These are phyloP conservation scores for Ophiobolus disseminans DNA, from an alignment of 2,329 filamentous ascomycete genomes.

Conservation along the genomic window DNA sequence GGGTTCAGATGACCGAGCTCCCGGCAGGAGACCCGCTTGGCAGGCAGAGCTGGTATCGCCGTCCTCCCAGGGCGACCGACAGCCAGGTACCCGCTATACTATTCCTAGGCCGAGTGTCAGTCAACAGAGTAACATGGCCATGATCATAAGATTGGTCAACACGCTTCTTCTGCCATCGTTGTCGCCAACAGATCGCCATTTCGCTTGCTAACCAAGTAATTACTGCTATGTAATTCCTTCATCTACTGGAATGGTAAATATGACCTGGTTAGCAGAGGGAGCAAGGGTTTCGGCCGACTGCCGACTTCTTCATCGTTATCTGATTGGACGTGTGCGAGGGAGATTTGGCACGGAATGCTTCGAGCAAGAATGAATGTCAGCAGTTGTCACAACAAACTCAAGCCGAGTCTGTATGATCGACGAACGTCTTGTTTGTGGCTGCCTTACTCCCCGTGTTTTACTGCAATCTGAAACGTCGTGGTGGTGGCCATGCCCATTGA, in stretches of 20 bases:
- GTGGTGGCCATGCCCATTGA: slow-evolving; percentile 45
- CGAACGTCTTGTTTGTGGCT: slow-evolving; percentile 43
- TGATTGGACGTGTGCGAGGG: slow-evolving; percentile 49
- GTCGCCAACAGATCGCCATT: slow-evolving; percentile 31
- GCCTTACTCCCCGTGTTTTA: slow-evolving; percentile 34
- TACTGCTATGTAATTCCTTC: slow-evolving; percentile 35
- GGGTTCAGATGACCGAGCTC: slow-evolving; percentile 26
- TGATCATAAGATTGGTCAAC: slow-evolving; percentile 42
- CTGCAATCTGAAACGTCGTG: slow-evolving; percentile 38
- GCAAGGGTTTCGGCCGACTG: slow-evolving; percentile 46
- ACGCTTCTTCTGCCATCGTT: slow-evolving; percentile 34
- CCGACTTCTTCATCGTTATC: slow-evolving; percentile 39
- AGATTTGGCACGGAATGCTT: slow-evolving; percentile 45
- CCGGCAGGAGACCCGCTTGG: slow-evolving; percentile 35
- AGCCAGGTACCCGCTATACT: slow-evolving; percentile 39
- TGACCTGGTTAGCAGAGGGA: slow-evolving; percentile 46
- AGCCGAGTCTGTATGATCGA: slow-evolving; percentile 40
- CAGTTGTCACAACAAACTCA: slow-evolving; percentile 40
- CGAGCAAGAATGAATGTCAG: slow-evolving; percentile 47
- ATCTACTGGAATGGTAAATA: slow-evolving; percentile 43
- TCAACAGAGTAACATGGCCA: slow-evolving; percentile 40
- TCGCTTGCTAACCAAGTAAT: slow-evolving; percentile 43
- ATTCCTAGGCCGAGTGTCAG: slow-evolving; percentile 31
- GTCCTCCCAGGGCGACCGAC: slow-evolving; percentile 30
- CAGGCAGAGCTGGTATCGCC: slow-evolving; percentile 30